A percentile compares a stretch with the other conserved stretches of the same genome.
Conservation (phyloP, 2,329 filamentous ascomycete species). For the Endocalyx cinctus region DNA sequence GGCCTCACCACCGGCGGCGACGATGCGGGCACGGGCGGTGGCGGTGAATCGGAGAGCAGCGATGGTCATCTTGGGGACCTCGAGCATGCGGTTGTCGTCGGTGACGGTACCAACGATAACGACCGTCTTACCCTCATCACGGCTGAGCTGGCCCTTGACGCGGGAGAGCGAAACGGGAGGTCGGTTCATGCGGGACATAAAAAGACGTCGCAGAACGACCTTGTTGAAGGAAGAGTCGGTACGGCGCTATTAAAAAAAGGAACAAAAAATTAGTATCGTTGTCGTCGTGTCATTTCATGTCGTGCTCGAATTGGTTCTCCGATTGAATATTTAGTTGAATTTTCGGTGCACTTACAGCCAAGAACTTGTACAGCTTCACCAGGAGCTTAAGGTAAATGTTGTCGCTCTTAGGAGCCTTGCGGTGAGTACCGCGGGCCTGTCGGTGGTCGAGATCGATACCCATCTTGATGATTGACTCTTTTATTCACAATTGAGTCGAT, state of each 20-base stretch:
- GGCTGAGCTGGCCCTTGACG: slow-evolving; percentile 67
- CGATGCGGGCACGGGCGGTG: slow-evolving; percentile 88
- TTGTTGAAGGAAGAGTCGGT: slow-evolving; percentile 99
- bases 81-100: slow-evolving; percentile 91
- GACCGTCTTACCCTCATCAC: slow-evolving; percentile 74
- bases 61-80: slow-evolving; percentile 86
- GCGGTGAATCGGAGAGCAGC: slow-evolving; percentile 96
- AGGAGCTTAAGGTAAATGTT: slow-evolving; percentile 97
- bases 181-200: slow-evolving; percentile 98
- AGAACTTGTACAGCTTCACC: slow-evolving; percentile 97
- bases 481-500: slow-evolving; percentile 55
- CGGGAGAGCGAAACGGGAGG: slow-evolving; percentile 91
- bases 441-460: slow-evolving; percentile 69
- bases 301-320: no score
- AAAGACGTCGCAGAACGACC: slow-evolving; percentile 92
- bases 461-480: slow-evolving; percentile 47
- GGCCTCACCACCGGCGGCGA: slow-evolving; percentile 89
- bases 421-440: slow-evolving; percentile 70
- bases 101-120: slow-evolving; percentile 94
- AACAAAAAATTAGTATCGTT: slow-evolving; percentile 2
- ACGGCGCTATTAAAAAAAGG: slow-evolving; percentile 57
- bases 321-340: not conserved
- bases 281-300: no score
- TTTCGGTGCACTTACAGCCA: slow-evolving; percentile 65
- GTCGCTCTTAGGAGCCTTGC: slow-evolving; percentile 95